phyloP scores from a whole-genome alignment of 345 rosid genomes.

The Carallia pectinifolia region DNA sequence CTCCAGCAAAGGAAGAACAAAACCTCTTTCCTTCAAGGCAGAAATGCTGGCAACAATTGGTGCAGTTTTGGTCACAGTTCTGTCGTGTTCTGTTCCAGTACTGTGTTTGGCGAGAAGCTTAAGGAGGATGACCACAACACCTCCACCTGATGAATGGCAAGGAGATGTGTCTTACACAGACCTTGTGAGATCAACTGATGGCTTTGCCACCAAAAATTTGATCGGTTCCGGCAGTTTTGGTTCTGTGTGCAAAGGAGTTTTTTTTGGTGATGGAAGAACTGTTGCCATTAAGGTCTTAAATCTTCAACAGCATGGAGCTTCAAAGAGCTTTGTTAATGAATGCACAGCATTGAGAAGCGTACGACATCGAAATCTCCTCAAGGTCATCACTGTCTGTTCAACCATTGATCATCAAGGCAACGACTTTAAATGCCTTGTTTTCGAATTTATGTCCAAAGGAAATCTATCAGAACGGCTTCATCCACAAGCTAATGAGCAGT shows the following conservation, averaged over 20 bases:
- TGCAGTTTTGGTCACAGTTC: not conserved
- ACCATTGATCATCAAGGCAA: conserved; percentile 27
- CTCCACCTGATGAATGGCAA: not conserved
- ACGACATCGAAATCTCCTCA: conserved; percentile 26
- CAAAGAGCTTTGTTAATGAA: conserved; percentile 27
- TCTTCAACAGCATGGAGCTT: conserved; percentile 29
- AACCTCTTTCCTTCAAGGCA: not conserved
- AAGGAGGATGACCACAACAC: not conserved
- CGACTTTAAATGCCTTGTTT: conserved; percentile 28
- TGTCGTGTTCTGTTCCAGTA: not conserved
- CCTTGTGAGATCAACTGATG: conserved; percentile 14
- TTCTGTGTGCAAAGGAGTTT: conserved; percentile 23
- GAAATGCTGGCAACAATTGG: not conserved
- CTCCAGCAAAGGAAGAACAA: not conserved
- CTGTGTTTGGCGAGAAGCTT: not conserved
- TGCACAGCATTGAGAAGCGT: conserved; percentile 21
- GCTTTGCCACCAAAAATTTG: conserved; percentile 19
- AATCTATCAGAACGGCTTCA: conserved; percentile 28
- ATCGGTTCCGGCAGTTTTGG: conserved; percentile 34
- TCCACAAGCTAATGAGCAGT: not conserved
- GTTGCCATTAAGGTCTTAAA: conserved; percentile 29
- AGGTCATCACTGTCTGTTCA: conserved; percentile 18
- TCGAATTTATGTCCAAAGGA: conserved; percentile 31
- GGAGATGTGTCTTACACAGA: conserved; percentile 15
- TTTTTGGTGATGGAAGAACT: not conserved